Conservation (phyloP, 495 filamentous ascomycete species). For the Penicillium manginii region DNA sequence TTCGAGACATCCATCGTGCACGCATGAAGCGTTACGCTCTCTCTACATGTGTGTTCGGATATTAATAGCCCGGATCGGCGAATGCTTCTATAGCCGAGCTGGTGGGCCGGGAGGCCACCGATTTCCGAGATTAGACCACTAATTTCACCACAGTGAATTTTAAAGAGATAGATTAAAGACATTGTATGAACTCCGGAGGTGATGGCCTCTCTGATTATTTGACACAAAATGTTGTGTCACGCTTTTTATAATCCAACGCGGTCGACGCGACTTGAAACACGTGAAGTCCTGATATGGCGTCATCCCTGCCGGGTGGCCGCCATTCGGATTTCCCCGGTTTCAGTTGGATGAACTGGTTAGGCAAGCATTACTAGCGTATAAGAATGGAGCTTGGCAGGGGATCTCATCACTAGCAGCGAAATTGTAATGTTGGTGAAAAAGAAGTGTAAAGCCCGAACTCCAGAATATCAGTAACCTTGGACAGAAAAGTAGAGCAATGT, state of each 20-base stretch:
- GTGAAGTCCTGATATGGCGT: neutral
- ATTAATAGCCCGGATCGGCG: constrained; percentile 5
- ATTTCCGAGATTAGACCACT: neutral
- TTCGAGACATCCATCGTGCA: neutral
- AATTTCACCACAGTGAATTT: neutral
- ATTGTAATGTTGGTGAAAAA: no score
- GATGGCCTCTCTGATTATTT: neutral
- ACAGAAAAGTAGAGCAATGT: no score
- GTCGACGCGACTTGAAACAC: neutral
- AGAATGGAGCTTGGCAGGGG: neutral
- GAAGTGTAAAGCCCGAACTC: no score
- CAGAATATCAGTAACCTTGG: no score
- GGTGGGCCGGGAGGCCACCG: neutral
- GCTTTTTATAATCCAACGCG: neutral
- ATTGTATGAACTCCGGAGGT: no score
- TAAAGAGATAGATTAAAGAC: neutral
- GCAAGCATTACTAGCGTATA: neutral
- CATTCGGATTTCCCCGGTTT: neutral
- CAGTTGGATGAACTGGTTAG: neutral
- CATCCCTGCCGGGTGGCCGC: neutral
- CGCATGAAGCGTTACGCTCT: neutral
- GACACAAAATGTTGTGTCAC: neutral
- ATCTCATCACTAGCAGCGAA: no score
- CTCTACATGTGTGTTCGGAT: neutral
- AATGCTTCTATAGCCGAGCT: constrained; percentile 5